These are phyloP conservation scores for Colletotrichum sp. DNA, from an alignment of 2,329 filamentous ascomycete genomes.

Conservation along the genomic window DNA sequence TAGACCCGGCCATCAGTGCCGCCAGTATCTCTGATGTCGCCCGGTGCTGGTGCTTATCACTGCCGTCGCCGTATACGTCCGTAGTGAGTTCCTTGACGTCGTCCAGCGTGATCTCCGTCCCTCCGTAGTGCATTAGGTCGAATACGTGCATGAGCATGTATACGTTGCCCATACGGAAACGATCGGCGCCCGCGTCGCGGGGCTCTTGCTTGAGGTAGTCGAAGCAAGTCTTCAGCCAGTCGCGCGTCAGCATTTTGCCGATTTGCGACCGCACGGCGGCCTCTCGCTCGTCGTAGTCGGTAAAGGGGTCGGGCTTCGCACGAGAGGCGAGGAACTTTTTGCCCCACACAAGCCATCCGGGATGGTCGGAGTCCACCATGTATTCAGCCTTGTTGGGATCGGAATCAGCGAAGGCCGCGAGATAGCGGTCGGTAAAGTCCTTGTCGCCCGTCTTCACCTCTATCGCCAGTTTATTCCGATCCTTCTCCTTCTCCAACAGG, in stretches of 20 bases:
- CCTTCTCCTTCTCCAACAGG: constrained; percentile 78
- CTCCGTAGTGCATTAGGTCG: constrained; percentile 82
- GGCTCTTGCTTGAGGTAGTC: constrained; percentile 96
- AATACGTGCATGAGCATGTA: constrained; percentile 90
- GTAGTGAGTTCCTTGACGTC: constrained; percentile 84
- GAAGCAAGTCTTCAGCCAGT: constrained; percentile 90
- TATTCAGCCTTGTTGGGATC: constrained; percentile 76
- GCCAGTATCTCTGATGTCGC: constrained; percentile 94
- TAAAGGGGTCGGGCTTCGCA: constrained; percentile 71
- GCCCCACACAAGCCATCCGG: constrained; percentile 96
- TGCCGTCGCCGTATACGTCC: constrained; percentile 87
- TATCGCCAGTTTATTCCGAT: constrained; percentile 78
- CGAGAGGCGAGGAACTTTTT: constrained; percentile 83
- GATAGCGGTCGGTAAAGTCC: constrained; percentile 78
- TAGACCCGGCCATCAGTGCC: constrained; percentile 80
- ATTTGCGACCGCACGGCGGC: constrained; percentile 77
- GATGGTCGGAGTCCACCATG: constrained; percentile 89
- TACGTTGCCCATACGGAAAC: constrained; percentile 88
- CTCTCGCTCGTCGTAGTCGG: constrained; percentile 81
- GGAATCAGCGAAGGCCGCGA: constrained; percentile 72
- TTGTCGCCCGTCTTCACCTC: constrained; percentile 76
- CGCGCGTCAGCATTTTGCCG: constrained; percentile 76
- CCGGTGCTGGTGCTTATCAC: constrained; percentile 96
- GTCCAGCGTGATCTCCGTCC: constrained; percentile 80
- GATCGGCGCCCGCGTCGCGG: constrained; percentile 78